Evolutionary conservation across 1,139 yeast genomes (phyloP).

Genomic region (Geotrichum bryndzae): DNA sequence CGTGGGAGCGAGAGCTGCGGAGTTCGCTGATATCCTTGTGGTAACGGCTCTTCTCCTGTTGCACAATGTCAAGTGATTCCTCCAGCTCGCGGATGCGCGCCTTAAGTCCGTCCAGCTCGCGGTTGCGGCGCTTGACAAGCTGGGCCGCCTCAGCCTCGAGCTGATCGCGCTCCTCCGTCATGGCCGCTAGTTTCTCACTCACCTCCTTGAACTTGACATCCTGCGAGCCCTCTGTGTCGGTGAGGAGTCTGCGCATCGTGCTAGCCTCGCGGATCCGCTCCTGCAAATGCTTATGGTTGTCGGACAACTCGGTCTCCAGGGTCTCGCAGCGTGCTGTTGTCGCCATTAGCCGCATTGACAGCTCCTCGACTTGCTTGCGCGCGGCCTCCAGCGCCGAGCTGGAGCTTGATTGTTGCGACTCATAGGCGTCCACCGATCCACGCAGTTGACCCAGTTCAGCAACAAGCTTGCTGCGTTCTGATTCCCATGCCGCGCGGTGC

Average conservation of each 20-base stretch:
- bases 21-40: slow-evolving; percentile 24
- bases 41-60: slow-evolving; percentile 29
- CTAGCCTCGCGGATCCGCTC: slow-evolving; percentile 76
- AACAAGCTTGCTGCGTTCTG: slow-evolving; percentile 35
- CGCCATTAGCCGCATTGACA: slow-evolving; percentile 63
- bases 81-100: slow-evolving; percentile 31
- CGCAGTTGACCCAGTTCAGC: slow-evolving; percentile 42
- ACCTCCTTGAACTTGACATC: slow-evolving; percentile 45
- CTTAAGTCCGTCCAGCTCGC: slow-evolving; percentile 39
- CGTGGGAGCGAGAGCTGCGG: slow-evolving; percentile 25
- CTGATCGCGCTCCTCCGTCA: slow-evolving; percentile 55
- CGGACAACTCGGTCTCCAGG: slow-evolving; percentile 74
- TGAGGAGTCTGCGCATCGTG: slow-evolving; percentile 60
- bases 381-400: slow-evolving; percentile 41
- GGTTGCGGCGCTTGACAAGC: slow-evolving; percentile 46
- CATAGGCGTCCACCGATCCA: slow-evolving; percentile 42
- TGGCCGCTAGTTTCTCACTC: slow-evolving; percentile 38
- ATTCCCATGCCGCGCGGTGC: slow-evolving; percentile 16
- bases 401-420: slow-evolving; percentile 8
- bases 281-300: slow-evolving; percentile 62
- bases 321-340: slow-evolving; percentile 54
- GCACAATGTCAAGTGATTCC: slow-evolving; percentile 27
- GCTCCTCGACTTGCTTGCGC: slow-evolving; percentile 73
- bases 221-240: slow-evolving; percentile 61
- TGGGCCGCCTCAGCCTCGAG: slow-evolving; percentile 51